These are phyloP conservation scores for Crucibulum laeve DNA, from an alignment of 768 basidiomycete species.

Conservation along the genomic window DNA sequence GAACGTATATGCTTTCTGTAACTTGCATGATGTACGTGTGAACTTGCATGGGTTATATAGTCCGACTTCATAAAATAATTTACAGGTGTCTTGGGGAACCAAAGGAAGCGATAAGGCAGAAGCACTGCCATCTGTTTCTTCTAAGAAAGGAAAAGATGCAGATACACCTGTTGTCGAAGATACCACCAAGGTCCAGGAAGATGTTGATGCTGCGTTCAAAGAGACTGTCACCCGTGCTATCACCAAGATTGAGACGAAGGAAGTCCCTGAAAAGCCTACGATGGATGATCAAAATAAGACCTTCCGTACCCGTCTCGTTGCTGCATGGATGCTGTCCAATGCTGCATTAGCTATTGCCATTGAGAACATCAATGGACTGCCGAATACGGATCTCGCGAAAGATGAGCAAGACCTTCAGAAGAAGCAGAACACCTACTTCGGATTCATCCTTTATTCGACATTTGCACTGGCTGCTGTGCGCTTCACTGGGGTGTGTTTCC, in stretches of 20 bases:
- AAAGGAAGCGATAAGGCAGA: conserved; percentile 95
- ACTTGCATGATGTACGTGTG: conserved; percentile 78
- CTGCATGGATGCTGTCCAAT: conserved; percentile 74
- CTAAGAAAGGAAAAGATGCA: conserved; percentile 72
- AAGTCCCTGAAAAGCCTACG: conserved; percentile 71
- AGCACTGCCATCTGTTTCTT: conserved; percentile 83
- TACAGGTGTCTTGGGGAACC: conserved; percentile 87
- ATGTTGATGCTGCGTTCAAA: conserved; percentile 89
- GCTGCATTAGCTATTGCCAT: conserved; percentile 70
- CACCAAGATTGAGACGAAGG: conserved; percentile 64
- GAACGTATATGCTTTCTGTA: conserved; percentile 97
- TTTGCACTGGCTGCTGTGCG: conserved; percentile 69
- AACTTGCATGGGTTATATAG: not conserved
- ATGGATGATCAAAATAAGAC: conserved; percentile 90
- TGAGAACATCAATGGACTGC: conserved; percentile 68
- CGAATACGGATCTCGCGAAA: conserved; percentile 21
- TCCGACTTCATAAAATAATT: not conserved
- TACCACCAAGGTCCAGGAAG: conserved; percentile 75
- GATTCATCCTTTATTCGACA: conserved; percentile 76
- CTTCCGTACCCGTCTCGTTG: conserved; percentile 86
- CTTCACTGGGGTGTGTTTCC: conserved; percentile 64
- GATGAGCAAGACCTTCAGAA: conserved; percentile 37
- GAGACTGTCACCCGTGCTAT: conserved; percentile 87
- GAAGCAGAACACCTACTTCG: conserved; percentile 62
- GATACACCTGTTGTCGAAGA: conserved; percentile 84